A percentile compares a stretch with the other conserved stretches of the same genome.
Conservation (phyloP, 441 rosid genomes). For the Metrosideros polymorpha region DNA sequence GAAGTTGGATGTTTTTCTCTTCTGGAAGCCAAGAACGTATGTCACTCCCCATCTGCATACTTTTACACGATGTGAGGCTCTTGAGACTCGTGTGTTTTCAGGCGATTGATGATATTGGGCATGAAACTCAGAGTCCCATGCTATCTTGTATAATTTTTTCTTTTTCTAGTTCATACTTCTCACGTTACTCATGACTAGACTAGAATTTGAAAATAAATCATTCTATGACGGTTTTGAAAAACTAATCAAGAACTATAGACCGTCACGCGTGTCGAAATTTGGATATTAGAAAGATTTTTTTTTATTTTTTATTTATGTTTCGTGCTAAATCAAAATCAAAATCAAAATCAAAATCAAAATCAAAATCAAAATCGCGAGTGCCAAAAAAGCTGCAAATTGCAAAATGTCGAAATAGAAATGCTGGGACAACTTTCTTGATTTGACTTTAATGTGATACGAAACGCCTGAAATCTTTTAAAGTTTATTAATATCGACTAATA, state of each 20-base stretch:
- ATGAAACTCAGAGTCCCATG: neutral
- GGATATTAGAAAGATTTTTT: neutral
- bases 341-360: no score
- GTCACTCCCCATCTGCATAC: no score
- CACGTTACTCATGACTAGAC: neutral
- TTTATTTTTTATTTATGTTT: neutral
- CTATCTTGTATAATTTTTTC: neutral
- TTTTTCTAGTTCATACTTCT: neutral
- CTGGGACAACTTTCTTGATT: no score
- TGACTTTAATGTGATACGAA: no score
- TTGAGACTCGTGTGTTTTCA: no score
- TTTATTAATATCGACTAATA: no score
- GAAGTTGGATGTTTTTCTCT: neutral
- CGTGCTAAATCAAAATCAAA: neutral
- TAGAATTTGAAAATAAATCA: neutral
- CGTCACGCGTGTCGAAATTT: neutral
- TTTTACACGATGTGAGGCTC: no score
- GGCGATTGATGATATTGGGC: neutral
- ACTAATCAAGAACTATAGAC: neutral
- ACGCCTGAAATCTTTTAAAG: no score
- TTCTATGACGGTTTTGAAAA: neutral
- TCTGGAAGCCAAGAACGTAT: neutral
- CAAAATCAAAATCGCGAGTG: neutral
- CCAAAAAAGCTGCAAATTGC: neutral
- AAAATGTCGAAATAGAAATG: neutral